Evolutionary conservation across 2,329 filamentous ascomycete genomes (phyloP).

Genomic region (Penicillium glabrum): DNA sequence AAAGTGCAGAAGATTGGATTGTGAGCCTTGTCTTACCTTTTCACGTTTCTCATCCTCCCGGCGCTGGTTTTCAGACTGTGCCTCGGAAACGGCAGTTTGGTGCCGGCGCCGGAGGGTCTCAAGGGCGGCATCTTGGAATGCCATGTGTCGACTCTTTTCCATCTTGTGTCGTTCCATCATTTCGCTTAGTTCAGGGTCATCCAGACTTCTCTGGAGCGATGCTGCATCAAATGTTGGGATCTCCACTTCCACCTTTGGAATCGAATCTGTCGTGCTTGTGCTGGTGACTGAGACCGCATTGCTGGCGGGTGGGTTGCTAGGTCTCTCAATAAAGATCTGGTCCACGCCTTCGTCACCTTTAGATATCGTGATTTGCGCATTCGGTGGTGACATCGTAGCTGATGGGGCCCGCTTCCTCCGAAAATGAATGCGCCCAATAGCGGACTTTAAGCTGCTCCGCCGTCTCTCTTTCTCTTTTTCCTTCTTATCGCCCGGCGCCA

Average conservation of each 20-base stretch:
- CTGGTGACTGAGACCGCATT: conserved; percentile 2
- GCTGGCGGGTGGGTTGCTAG: conserved; percentile 5
- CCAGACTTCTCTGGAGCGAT: conserved; percentile 34
- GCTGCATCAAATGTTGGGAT: conserved; percentile 37
- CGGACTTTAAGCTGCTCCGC: conserved; percentile 33
- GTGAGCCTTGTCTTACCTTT: conserved; percentile 30
- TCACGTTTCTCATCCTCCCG: conserved; percentile 37
- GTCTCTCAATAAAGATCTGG: conserved; percentile 39
- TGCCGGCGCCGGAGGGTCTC: conserved; percentile 31
- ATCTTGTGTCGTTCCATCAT: conserved; percentile 32
- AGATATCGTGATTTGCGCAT: conserved; percentile 28
- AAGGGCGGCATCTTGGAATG: conserved; percentile 35
- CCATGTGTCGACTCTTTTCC: conserved; percentile 33
- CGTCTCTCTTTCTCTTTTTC: conserved; percentile 33
- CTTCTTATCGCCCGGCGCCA: conserved; percentile 29
- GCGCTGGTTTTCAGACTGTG: conserved; percentile 28
- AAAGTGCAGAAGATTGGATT: not conserved
- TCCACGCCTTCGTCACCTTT: conserved; percentile 26
- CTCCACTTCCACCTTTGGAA: conserved; percentile 32
- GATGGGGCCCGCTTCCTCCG: conserved; percentile 35
- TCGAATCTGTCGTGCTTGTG: conserved; percentile 16
- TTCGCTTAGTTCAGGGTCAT: conserved; percentile 30
- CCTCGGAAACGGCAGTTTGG: conserved; percentile 29
- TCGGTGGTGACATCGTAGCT: conserved; percentile 26
- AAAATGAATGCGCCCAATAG: conserved; percentile 38